Evolutionary conservation across 2,329 filamentous ascomycete genomes (phyloP).

Genomic region (Lomentospora prolificans): DNA sequence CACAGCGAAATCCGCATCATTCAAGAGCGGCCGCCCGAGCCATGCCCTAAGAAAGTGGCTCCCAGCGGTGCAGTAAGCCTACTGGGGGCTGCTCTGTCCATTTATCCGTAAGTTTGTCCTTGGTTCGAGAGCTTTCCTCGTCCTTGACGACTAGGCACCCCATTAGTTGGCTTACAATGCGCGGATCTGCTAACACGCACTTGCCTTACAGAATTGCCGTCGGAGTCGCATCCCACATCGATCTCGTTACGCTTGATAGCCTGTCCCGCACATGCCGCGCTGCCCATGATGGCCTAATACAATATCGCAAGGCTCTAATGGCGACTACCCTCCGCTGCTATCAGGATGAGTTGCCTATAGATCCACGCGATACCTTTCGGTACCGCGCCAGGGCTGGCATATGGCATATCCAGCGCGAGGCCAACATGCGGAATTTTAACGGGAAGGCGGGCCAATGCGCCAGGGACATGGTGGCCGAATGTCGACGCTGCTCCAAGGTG

Average conservation of each 20-base stretch:
- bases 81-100: neutral
- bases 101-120: conserved; percentile 3
- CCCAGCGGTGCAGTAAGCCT: neutral
- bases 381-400: conserved; percentile 48
- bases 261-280: conserved; percentile 75
- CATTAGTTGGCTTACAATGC: too few relatives aligned
- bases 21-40: neutral
- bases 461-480: conserved; percentile 76
- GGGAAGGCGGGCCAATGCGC: conserved; percentile 74
- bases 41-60: neutral
- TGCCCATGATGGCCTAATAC: conserved; percentile 66
- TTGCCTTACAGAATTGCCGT: conserved; percentile 66
- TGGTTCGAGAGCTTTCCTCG: neutral
- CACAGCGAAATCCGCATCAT: neutral
- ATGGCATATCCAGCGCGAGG: conserved; percentile 44
- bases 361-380: conserved; percentile 45
- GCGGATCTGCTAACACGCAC: too few relatives aligned
- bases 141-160: too few relatives aligned
- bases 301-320: conserved; percentile 66
- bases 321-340: conserved; percentile 68
- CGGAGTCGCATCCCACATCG: conserved; percentile 65
- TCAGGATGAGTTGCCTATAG: conserved; percentile 53
- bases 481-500: conserved; percentile 64
- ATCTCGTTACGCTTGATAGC: conserved; percentile 78
- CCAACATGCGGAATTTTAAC: conserved; percentile 38